Conservation (phyloP, 2,329 filamentous ascomycete species). For the Diplodia corticola region DNA sequence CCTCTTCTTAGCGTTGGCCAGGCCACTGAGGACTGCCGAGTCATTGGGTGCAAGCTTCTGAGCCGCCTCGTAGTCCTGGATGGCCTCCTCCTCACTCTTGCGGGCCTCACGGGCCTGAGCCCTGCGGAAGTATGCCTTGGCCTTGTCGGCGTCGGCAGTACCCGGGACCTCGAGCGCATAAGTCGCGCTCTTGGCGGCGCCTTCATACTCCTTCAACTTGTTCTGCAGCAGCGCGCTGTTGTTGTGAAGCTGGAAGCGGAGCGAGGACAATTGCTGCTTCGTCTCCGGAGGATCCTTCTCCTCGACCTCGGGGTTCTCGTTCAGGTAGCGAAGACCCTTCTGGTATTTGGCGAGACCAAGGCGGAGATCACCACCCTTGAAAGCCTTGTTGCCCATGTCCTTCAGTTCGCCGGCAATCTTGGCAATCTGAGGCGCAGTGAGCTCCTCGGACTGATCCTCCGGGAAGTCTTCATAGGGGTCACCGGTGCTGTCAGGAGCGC, state of each 20-base stretch:
- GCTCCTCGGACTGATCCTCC: conserved; percentile 71
- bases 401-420: conserved; percentile 85
- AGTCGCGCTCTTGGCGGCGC: conserved; percentile 68
- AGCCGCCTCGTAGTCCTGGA: conserved; percentile 47
- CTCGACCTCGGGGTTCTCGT: conserved; percentile 73
- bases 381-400: conserved; percentile 87
- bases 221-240: conserved; percentile 84
- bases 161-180: conserved; percentile 68
- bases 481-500: conserved; percentile 74
- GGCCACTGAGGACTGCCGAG: conserved; percentile 71
- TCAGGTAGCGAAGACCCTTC: conserved; percentile 86
- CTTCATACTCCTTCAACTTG: conserved; percentile 72
- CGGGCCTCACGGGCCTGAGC: conserved; percentile 71
- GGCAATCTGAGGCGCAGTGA: conserved; percentile 68
- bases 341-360: conserved; percentile 88
- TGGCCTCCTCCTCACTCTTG: conserved; percentile 81
- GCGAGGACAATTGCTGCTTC: conserved; percentile 64
- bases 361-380: conserved; percentile 73
- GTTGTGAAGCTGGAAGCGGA: conserved; percentile 84
- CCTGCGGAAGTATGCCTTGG: conserved; percentile 85
- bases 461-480: conserved; percentile 96
- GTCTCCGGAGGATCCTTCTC: conserved; percentile 60
- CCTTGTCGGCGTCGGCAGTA: conserved; percentile 72
- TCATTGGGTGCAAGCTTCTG: conserved; percentile 63
- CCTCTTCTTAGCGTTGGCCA: conserved; percentile 74